Evolutionary conservation across 495 filamentous ascomycete genomes (phyloP), one percentile per base, ranked within the genome.

Genomic region (Talaromyces ruber): DNA sequence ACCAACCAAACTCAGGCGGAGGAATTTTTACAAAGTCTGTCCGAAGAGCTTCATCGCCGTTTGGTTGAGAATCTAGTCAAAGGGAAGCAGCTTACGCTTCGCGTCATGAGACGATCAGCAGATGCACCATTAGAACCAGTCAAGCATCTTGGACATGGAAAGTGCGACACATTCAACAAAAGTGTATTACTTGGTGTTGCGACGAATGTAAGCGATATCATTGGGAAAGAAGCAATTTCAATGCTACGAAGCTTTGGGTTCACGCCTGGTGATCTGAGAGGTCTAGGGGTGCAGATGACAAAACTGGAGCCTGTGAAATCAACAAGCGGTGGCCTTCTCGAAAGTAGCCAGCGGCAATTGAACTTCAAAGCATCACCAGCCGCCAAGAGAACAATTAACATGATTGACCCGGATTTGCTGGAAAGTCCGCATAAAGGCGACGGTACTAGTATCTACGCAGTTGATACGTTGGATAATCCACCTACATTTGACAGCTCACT

Each of bases 61-160:
- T 76, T 98, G 26, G 73, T 90, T 53, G 89, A 91, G 62, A 90
- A 96, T 67, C 77, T 85, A 21, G 90, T 97, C 32, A 95, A 89
- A 66, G 94, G 92, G 6, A 88, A 84, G 62, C 88, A 94, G 43
- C 77, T 98, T 24, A 95, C 91, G 7, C 86, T 98, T 79, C 97
- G 95, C 66, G 88, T 98, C 50, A 97, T 97, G 89, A 80, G 87
- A 64, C 86, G 92, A 58, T 84, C 95, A 21, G 73, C 83, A 32
- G 89, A 97, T 74, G 93, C 93, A 6, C 93, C 94, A 3, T 74
- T 97, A 32, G 92, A 97, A 71, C 92, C 95, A 2, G 88, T 90
- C 6, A 98, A 98, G 67, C 91, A 97, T 76, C 81, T 98, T 3
- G 94, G 94, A 0, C 93, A 97, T 73, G 94, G 94, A 0, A 93